Conservation (phyloP, 345 rosid genomes). For the Eucalyptus decipiens region DNA sequence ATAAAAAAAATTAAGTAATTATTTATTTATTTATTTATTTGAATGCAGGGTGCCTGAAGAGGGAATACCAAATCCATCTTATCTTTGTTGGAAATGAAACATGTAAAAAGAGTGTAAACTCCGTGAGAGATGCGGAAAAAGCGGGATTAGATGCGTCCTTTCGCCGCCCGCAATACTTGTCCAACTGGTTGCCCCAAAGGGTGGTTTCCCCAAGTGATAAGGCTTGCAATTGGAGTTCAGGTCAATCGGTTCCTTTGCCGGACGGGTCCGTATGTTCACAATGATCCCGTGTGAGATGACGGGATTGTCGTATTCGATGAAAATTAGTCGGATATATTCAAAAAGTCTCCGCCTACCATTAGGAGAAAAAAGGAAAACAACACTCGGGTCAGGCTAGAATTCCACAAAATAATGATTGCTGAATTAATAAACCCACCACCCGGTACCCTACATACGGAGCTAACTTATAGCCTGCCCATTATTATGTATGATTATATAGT, state of each 20-base stretch:
- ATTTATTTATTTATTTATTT: too few species aligned
- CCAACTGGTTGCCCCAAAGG: neutral
- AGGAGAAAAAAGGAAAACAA: neutral
- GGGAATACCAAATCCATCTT: neutral
- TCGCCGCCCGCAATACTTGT: neutral
- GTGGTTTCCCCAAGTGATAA: too few species aligned
- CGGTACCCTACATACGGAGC: neutral
- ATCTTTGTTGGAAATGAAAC: neutral
- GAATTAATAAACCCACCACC: neutral
- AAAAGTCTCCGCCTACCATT: neutral
- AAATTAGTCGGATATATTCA: neutral
- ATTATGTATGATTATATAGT: neutral
- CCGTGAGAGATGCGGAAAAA: neutral
- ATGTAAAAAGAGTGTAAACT: neutral
- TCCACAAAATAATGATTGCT: neutral
- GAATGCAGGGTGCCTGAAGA: neutral
- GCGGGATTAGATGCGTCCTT: neutral
- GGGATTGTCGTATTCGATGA: neutral
- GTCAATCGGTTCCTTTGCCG: neutral
- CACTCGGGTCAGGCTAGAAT: neutral
- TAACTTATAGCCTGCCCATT: neutral
- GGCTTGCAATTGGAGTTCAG: neutral
- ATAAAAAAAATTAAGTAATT: too few species aligned
- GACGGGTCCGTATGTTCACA: neutral
- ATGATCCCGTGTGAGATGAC: neutral